phyloP scores from a whole-genome alignment of 495 filamentous ascomycete genomes.

The Aeminium ludgeri region DNA sequence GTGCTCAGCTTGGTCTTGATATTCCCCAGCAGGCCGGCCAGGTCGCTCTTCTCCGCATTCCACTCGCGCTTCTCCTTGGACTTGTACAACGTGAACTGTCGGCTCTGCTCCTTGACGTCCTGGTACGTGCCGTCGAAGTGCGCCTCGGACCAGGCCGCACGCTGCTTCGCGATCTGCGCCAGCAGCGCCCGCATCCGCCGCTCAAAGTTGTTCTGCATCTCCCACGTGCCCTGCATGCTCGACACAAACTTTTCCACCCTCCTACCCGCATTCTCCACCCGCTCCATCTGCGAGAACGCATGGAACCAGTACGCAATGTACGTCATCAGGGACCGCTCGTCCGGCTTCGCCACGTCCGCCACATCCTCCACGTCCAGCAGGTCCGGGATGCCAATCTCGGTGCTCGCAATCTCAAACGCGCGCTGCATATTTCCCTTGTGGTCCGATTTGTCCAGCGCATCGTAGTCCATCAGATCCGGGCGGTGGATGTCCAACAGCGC shows the following conservation, averaged over 20 bases:
- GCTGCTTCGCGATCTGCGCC: constrained; percentile 52
- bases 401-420: constrained; percentile 85
- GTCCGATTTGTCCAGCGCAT: constrained; percentile 80
- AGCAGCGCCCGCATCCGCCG: constrained; percentile 68
- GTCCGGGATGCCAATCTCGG: constrained; percentile 94
- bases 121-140: constrained; percentile 81
- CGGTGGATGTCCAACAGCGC: constrained; percentile 92
- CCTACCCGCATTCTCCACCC: constrained; percentile 90
- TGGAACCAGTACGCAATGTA: constrained; percentile 99
- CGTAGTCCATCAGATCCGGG: constrained; percentile 92
- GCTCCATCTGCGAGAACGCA: constrained; percentile 93
- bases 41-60: constrained; percentile 94
- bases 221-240: constrained; percentile 99
- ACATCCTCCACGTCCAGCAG: constrained; percentile 96
- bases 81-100: constrained; percentile 73
- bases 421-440: constrained; percentile 95
- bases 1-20: constrained; percentile 97
- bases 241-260: constrained; percentile 96
- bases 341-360: constrained; percentile 86
- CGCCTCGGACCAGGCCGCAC: constrained; percentile 55
- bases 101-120: constrained; percentile 77
- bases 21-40: constrained; percentile 85
- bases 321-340: constrained; percentile 94
- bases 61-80: constrained; percentile 73
- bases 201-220: constrained; percentile 95